Base-by-base conservation (phyloP, 1,139 yeast genomes). In the Debaryomyces sp. region DNA sequence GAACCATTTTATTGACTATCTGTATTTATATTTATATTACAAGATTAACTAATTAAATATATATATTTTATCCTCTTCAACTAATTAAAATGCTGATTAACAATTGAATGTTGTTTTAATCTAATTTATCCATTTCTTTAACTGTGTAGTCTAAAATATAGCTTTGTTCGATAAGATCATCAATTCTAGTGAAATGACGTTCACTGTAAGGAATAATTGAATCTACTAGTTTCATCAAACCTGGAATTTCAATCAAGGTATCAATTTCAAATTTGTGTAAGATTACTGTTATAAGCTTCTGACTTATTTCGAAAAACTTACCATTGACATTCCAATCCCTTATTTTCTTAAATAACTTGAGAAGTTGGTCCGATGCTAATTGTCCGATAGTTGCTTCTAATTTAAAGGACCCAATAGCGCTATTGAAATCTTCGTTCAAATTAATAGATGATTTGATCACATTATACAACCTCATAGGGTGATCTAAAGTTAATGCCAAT, bases 291-390 rank as follows among this genome's bases (percentile, higher is more conserved):
- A 94, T 74, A 33, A 91, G 70, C 47, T 82, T 82, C 65, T 94
- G 99, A 23, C 96, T 89, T 49, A 89, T 80, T 47, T 81, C 84
- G 59, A 89, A 89, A 40, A 89, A 85, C 60, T 85, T 83, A 47
- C 90, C 88, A 64, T 91, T 94, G 46, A 95, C 85, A 66, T 95
- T 94, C 99, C 99, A 94, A 62, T 91, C 96, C 59, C 97, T 81
- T 30, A 91, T 77, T 60, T 96, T 84, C 58, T 81, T 81, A 64
- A 94, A 79, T 32, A 94, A 68, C 17, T 72, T 64, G 36, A 78
- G 59, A 39, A 91, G 67, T 58, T 87, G 89, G 1, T 84, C 87
- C 37, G 80, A 71, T 32, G 76, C 80, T 48, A 94, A 75, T 17
- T 68, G 65, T 6, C 77, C 71, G 41, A 94, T 79, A n/a, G 86